Conservation (phyloP, 768 basidiomycete genomes). For the Ramaria rubella region DNA sequence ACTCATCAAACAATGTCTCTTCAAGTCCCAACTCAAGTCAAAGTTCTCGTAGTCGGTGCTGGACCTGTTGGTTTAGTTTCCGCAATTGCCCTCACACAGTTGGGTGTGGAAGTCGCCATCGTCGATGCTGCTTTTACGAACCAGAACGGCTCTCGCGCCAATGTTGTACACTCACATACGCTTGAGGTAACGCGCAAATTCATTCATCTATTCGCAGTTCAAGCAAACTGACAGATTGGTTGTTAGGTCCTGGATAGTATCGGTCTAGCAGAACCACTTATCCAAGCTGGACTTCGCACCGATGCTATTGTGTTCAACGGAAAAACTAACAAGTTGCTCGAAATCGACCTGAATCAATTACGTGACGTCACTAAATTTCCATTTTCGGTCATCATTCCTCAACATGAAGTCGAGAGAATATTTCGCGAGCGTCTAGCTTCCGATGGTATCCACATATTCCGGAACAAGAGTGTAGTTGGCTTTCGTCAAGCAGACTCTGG, state of each 20-base stretch:
- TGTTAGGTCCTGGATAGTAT: conserved; percentile 44
- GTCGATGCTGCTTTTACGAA: background rate
- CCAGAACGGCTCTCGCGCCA: conserved; percentile 34
- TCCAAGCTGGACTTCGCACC: conserved; percentile 32
- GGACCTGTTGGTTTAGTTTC: conserved; percentile 9
- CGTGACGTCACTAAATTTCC: conserved; percentile 38
- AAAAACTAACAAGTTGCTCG: conserved; percentile 23
- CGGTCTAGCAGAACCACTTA: conserved; percentile 33
- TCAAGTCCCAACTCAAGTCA: conserved; percentile 31
- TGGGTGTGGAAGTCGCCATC: conserved; percentile 6
- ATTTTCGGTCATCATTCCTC: conserved; percentile 37
- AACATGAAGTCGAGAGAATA: conserved; percentile 38
- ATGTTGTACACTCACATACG: conserved; percentile 45
- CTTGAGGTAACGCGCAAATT: conserved; percentile 42
- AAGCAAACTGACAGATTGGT: too few relatives aligned
- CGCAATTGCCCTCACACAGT: conserved; percentile 8
- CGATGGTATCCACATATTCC: conserved; percentile 28
- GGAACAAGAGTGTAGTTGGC: conserved; percentile 36
- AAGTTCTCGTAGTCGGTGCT: conserved; percentile 33
- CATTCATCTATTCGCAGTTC: too few relatives aligned
- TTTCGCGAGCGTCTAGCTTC: conserved; percentile 31
- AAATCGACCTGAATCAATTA: conserved; percentile 29
- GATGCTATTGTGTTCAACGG: conserved; percentile 19
- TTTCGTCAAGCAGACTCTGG: conserved; percentile 25
- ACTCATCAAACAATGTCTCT: too few relatives aligned